Base-by-base conservation (phyloP, 164 flowering plant genomes). In the Vitis labrusca region DNA sequence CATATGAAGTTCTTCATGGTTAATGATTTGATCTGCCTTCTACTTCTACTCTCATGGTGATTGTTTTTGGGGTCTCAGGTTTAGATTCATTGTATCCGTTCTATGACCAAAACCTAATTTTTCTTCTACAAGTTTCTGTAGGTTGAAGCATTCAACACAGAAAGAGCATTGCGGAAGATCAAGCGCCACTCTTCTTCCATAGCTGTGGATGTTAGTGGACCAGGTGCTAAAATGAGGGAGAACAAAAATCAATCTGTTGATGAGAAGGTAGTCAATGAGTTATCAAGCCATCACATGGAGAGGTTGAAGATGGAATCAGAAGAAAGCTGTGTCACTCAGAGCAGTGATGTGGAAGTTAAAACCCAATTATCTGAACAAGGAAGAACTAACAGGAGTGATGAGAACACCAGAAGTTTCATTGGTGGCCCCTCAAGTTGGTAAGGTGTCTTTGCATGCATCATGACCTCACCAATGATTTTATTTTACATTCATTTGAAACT, bases 371-470 rank as follows among this genome's bases (percentile, higher is more conserved):
- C 69, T 70, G 69, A 77, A 65, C 75, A 70, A 67, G 77, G 68
- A 13, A 66, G 49, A 67, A 74, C 51, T 52, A 65, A 51, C 19
- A 71, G 56, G 66, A 64, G 62, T 78, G 73, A 64, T 50, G 71
- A 60, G 60, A 73, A 32, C 44, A 57, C 56, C 15, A 77, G 61
- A 72, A 78, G 70, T 54, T 80, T 77, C 59, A 61, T 75, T 29
- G 87, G 89, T 27, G 81, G 83, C 10, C 86, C 89, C 23, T 83
- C 94, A 37, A 87, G 81, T 66, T 91, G 97, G 98, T 93, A 86
- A 10, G 72, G 3, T 63, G 19, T 53, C 8, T 50, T 8, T 9
- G 2, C 16, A 63, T 63, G 65, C 4, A 52, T 8, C 19, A 5
- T 27, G 53, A 48, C 62, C 29, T 54, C 48, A 19, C 15, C 9